A percentile compares a stretch with the other conserved stretches of the same genome.
Conservation (phyloP, 371 early-diverging fungal species). For the Nematocida ausubeli region DNA sequence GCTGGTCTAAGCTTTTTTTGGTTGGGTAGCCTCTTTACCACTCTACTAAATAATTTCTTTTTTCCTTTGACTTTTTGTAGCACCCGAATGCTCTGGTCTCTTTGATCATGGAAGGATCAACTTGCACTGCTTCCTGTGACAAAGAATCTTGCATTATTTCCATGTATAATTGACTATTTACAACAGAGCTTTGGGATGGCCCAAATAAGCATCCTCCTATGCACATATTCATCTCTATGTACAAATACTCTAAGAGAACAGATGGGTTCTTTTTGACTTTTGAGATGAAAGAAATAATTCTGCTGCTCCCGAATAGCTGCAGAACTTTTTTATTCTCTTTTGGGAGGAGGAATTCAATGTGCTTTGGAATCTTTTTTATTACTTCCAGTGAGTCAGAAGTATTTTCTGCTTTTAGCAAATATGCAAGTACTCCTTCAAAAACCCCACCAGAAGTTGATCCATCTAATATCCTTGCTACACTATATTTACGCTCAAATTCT, state of each 20-base stretch:
- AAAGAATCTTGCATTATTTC: neutral
- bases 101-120: no score
- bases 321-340: neutral
- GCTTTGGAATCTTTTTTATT: slow-evolving; percentile 10
- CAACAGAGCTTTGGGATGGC: slow-evolving; percentile 29
- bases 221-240: slow-evolving; percentile 50
- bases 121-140: slow-evolving; percentile 4
- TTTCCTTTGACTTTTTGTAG: slow-evolving; percentile 9
- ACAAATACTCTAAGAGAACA: neutral
- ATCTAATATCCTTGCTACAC: neutral
- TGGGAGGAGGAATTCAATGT: slow-evolving; percentile 12
- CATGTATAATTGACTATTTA: neutral
- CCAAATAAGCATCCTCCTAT: slow-evolving; percentile 37
- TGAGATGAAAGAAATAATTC: slow-evolving; percentile 30
- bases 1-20: no score
- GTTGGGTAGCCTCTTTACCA: neutral
- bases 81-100: neutral
- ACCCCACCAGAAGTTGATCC: slow-evolving; percentile 45
- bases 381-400: neutral
- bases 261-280: slow-evolving; percentile 15
- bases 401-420: neutral
- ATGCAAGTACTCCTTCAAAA: slow-evolving; percentile 7
- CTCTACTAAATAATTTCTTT: slow-evolving; percentile 10
- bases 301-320: slow-evolving; percentile 39
- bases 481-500: neutral